Percentiles rank a stretch among this genome's conserved stretches.
phyloP scores from a whole-genome alignment of 306 rosid genomes.

The Fagus crenata region DNA sequence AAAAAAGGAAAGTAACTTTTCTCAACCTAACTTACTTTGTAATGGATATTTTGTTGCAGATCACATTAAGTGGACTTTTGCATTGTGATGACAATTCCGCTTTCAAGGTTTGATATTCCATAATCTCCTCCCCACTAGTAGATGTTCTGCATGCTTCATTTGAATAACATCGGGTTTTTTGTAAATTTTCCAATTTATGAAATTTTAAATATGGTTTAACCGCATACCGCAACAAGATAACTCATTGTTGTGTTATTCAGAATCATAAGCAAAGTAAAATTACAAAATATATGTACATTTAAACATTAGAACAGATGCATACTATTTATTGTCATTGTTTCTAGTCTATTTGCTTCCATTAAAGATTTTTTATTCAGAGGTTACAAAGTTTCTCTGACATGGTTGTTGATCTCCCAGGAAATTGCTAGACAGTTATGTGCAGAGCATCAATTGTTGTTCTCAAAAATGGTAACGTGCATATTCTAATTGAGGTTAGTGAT shows the following conservation, averaged over 20 bases:
- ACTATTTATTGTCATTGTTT: not conserved
- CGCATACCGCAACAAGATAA: not conserved
- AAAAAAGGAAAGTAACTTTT: no score
- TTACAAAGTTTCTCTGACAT: conserved; percentile 19
- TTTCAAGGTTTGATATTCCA: conserved; percentile 59
- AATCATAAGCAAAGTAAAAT: not conserved
- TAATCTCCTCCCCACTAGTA: conserved; percentile 4
- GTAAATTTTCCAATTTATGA: not conserved
- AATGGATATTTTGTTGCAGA: conserved; percentile 46
- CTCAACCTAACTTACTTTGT: not conserved
- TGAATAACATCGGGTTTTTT: not conserved
- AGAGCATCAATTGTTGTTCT: conserved; percentile 76
- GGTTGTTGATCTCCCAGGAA: conserved; percentile 62
- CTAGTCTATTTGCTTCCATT: not conserved
- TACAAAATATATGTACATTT: not conserved
- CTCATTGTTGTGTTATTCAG: not conserved
- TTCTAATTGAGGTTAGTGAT: conserved; percentile 5
- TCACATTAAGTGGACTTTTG: conserved; percentile 78
- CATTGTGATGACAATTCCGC: conserved; percentile 77
- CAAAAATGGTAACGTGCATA: conserved; percentile 67
- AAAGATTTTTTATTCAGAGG: not conserved
- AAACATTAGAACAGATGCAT: conserved; percentile 9
- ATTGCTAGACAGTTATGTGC: conserved; percentile 86
- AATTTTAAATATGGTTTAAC: no score
- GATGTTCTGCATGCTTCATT: not conserved